A percentile compares a stretch with the other conserved stretches of the same genome.
Conservation (phyloP, 352 stramenopile genomes). For the Nothophytophthora sp. region DNA sequence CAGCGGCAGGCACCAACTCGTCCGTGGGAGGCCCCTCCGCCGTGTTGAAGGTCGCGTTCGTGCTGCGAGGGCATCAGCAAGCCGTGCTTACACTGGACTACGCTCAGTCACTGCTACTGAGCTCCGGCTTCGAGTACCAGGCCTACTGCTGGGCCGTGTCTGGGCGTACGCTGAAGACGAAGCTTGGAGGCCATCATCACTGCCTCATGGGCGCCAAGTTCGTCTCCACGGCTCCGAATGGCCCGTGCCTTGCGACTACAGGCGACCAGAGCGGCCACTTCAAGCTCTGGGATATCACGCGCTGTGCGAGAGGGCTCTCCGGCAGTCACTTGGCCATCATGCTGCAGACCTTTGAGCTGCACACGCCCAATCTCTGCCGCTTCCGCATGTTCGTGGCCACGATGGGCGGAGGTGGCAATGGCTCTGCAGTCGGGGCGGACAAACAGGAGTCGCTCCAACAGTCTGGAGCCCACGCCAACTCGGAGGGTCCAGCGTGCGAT, state of each 20-base stretch:
- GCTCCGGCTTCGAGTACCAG: constrained; percentile 82
- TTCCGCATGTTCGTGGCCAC: constrained; percentile 44
- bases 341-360: constrained; percentile 54
- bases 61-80: constrained; percentile 66
- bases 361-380: constrained; percentile 41
- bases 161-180: constrained; percentile 47
- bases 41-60: constrained; percentile 42
- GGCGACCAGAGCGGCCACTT: constrained; percentile 76
- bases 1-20: constrained; percentile 29
- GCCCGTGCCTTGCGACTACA: constrained; percentile 48
- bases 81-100: constrained; percentile 73
- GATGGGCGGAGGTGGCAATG: constrained; percentile 8
- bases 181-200: constrained; percentile 62
- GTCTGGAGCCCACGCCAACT: neutral
- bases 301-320: constrained; percentile 43
- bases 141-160: constrained; percentile 78
- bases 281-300: constrained; percentile 77
- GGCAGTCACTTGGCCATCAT: constrained; percentile 30
- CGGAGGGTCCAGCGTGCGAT: constrained; percentile 36
- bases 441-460: constrained; percentile 18
- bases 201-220: constrained; percentile 72
- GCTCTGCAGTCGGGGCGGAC: neutral
- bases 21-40: constrained; percentile 23
- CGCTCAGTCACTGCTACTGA: constrained; percentile 55
- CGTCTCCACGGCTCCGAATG: constrained; percentile 32